A percentile compares a stretch with the other conserved stretches of the same genome.
phyloP scores from a whole-genome alignment of 73 alveolate species.

The Effrenium voratum region DNA sequence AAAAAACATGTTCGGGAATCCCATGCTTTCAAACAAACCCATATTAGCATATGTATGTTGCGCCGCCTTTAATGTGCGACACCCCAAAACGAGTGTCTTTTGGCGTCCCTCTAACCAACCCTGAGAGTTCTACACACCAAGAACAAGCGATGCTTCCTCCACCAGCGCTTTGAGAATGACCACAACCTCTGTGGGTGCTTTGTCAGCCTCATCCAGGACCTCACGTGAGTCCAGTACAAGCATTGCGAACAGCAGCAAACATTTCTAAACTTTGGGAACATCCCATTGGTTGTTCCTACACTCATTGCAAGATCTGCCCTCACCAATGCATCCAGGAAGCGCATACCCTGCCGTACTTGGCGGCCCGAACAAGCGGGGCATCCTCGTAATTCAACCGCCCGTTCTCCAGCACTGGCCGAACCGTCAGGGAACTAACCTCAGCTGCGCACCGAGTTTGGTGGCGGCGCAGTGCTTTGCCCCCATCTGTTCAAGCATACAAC shows the following conservation, averaged over 20 bases:
- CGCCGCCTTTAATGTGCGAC: too few species aligned
- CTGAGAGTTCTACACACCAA: too few species aligned
- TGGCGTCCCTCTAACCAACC: too few species aligned
- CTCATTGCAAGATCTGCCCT: too few species aligned
- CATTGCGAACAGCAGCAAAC: not conserved
- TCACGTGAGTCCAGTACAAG: not conserved
- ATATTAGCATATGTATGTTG: too few species aligned
- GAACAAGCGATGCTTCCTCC: slow-evolving; percentile 27
- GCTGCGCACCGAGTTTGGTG: not conserved
- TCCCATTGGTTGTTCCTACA: too few species aligned
- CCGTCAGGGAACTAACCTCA: slow-evolving; percentile 59
- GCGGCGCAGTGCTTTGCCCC: not conserved
- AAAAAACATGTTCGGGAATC: too few species aligned
- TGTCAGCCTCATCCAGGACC: slow-evolving; percentile 75
- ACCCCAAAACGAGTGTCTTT: too few species aligned
- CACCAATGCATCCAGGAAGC: not conserved
- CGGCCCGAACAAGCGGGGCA: slow-evolving; percentile 73
- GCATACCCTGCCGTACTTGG: slow-evolving; percentile 44
- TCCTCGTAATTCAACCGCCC: slow-evolving; percentile 65
- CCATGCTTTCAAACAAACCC: too few species aligned
- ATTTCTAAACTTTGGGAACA: not conserved
- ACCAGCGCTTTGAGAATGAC: slow-evolving; percentile 40
- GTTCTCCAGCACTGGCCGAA: slow-evolving; percentile 27
- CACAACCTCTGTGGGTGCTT: slow-evolving; percentile 68
- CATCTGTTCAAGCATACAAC: too few species aligned